Percentiles rank a stretch among this genome's conserved stretches.
Conservation (phyloP, 1,284 basidiomycete genomes). For the Grifola frondosa region DNA sequence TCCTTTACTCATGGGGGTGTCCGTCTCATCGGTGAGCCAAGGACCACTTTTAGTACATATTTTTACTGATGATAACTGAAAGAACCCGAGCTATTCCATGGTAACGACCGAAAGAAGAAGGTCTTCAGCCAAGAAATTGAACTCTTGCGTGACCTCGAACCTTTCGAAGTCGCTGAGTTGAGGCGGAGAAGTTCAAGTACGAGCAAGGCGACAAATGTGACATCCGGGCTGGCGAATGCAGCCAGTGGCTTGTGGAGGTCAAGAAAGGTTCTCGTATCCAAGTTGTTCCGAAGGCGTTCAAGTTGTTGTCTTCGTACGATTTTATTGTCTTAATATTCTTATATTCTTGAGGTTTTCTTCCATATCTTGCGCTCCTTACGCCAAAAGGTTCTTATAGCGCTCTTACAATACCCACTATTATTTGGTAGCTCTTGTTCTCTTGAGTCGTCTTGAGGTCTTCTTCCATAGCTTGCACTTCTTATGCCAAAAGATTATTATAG, state of each 20-base stretch:
- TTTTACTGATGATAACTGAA: conserved; percentile 19
- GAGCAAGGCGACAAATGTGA: conserved; percentile 97
- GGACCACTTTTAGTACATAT: no score
- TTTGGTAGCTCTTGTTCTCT: no score
- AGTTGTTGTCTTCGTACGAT: no score
- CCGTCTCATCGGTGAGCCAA: conserved; percentile 83
- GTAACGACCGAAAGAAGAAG: conserved; percentile 96
- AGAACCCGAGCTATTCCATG: conserved; percentile 96
- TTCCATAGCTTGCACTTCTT: no score
- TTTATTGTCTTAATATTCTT: no score
- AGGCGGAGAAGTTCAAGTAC: conserved; percentile 92
- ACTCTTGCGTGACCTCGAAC: conserved; percentile 93
- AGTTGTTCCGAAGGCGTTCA: conserved; percentile 93
- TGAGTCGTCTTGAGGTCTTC: no score
- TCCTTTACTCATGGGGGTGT: conserved; percentile 89
- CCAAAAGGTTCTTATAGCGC: no score
- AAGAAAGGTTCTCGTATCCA: conserved; percentile 95
- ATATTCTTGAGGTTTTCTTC: no score
- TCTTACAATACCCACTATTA: no score
- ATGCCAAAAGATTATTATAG: no score
- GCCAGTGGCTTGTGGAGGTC: conserved; percentile 95
- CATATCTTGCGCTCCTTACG: no score
- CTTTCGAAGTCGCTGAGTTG: conserved; percentile 92
- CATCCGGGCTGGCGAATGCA: conserved; percentile 84
- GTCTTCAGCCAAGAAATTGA: conserved; percentile 95